Evolutionary conservation across 2,329 filamentous ascomycete genomes (phyloP).

Genomic region (Exophiala aquamarina): DNA sequence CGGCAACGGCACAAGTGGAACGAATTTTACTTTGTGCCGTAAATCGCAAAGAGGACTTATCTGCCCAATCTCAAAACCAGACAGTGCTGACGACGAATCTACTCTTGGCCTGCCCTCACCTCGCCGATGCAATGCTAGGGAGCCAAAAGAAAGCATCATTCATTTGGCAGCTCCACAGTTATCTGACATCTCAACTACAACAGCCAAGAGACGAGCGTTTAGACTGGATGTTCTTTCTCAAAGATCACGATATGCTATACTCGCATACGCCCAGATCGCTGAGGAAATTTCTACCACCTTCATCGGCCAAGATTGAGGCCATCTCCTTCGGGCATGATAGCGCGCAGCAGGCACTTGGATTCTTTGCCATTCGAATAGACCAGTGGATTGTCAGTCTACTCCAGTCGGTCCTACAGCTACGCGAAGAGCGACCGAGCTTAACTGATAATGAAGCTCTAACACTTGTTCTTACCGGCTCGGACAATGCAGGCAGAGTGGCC

Average conservation of each 20-base stretch:
- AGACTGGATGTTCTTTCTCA: conserved; percentile 7
- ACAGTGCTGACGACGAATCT: background rate
- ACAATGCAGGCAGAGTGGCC: background rate
- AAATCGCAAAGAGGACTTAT: background rate
- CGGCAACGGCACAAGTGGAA: background rate
- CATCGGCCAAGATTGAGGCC: background rate
- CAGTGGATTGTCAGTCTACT: background rate
- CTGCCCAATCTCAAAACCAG: background rate
- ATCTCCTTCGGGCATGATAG: background rate
- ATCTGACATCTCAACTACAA: background rate
- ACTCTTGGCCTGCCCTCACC: background rate
- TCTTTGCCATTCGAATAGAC: conserved; percentile 1
- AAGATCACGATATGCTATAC: conserved; percentile 1
- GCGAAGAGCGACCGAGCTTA: background rate
- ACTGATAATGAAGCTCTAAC: background rate
- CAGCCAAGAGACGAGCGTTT: background rate
- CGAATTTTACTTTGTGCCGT: background rate
- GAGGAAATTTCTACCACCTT: background rate
- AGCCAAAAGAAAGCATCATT: background rate
- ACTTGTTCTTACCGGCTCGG: background rate
- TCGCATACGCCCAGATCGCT: background rate
- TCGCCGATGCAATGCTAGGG: background rate
- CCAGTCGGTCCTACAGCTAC: background rate
- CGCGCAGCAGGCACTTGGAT: background rate
- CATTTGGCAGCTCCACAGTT: background rate